Evolutionary conservation across 345 rosid genomes (phyloP).

Genomic region (Eucalyptus curtisii): DNA sequence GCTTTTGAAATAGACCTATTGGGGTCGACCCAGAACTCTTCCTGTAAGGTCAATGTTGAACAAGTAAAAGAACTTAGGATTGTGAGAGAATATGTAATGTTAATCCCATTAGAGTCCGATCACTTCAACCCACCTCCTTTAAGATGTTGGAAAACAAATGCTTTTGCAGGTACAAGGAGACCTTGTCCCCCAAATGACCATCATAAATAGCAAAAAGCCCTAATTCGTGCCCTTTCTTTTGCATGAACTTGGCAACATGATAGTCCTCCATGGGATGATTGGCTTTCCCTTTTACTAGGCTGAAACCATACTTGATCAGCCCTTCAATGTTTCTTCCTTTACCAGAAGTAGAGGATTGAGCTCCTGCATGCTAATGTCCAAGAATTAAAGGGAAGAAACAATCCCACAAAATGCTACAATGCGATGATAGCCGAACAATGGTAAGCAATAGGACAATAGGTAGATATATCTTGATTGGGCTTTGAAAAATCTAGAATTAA

Average conservation of each 20-base stretch:
- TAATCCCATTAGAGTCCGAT: background rate
- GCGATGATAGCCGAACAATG: background rate
- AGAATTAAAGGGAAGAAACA: background rate
- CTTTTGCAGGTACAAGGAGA: slow-evolving; percentile 61
- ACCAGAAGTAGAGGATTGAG: slow-evolving; percentile 42
- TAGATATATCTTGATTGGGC: background rate
- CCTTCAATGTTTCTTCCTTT: slow-evolving; percentile 46
- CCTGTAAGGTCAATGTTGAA: slow-evolving; percentile 8
- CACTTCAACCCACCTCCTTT: slow-evolving; percentile 22
- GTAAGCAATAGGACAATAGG: background rate
- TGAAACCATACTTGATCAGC: slow-evolving; percentile 44
- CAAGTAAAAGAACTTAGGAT: background rate
- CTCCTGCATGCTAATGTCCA: slow-evolving; percentile 15
- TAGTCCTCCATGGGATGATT: slow-evolving; percentile 79
- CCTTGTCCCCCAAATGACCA: slow-evolving; percentile 66
- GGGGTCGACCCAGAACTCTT: slow-evolving; percentile 41
- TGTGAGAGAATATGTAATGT: background rate
- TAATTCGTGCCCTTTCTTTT: slow-evolving; percentile 30
- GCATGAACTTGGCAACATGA: slow-evolving; percentile 53
- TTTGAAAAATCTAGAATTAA: background rate
- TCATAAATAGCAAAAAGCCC: slow-evolving; percentile 69
- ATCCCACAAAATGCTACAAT: background rate
- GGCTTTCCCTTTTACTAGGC: slow-evolving; percentile 62
- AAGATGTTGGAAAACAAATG: slow-evolving; percentile 50
- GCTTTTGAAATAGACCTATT: slow-evolving; percentile 27